Conservation (phyloP, 208 protist genomes). For the Trypanosoma boissoni region DNA sequence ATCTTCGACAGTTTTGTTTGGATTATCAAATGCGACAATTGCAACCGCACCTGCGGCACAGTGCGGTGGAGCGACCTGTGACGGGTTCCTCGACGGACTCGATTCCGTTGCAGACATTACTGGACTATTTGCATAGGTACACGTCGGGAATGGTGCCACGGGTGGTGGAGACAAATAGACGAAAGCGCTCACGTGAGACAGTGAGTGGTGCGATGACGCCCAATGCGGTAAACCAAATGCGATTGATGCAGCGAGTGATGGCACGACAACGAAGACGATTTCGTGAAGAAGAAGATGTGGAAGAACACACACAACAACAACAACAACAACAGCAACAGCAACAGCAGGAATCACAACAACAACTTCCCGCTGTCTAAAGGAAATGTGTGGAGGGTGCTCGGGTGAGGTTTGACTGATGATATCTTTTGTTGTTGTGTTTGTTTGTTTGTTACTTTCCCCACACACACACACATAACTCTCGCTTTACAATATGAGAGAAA, state of each 20-base stretch:
- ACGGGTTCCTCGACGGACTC: conserved; percentile 10
- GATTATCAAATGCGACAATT: conserved; percentile 42
- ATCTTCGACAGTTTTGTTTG: conserved; percentile 63
- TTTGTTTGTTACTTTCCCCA: conserved; percentile 4
- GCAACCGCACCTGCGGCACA: conserved; percentile 15
- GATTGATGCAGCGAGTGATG: conserved; percentile 65
- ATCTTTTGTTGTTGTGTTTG: conserved; percentile 11
- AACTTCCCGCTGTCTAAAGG: no score
- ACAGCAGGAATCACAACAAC: no score
- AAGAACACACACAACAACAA: conserved; percentile 24
- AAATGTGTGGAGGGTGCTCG: conserved; percentile 11
- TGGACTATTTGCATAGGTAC: conserved; percentile 75
- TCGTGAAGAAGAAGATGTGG: conserved; percentile 38
- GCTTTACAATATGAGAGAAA: background rate
- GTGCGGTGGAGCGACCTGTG: conserved; percentile 18
- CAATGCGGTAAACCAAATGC: conserved; percentile 26
- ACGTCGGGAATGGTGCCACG: conserved; percentile 69
- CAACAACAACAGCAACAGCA: conserved; percentile 17
- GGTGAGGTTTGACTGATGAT: conserved; percentile 3
- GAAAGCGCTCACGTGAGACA: conserved; percentile 59
- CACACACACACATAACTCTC: conserved; percentile 2
- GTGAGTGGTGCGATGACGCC: background rate
- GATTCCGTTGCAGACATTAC: conserved; percentile 46
- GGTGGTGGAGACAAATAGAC: conserved; percentile 31
- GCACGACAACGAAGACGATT: conserved; percentile 35